phyloP scores from a whole-genome alignment of 176 grass and related monocot genomes.

The Cenchrus fungigraminus region DNA sequence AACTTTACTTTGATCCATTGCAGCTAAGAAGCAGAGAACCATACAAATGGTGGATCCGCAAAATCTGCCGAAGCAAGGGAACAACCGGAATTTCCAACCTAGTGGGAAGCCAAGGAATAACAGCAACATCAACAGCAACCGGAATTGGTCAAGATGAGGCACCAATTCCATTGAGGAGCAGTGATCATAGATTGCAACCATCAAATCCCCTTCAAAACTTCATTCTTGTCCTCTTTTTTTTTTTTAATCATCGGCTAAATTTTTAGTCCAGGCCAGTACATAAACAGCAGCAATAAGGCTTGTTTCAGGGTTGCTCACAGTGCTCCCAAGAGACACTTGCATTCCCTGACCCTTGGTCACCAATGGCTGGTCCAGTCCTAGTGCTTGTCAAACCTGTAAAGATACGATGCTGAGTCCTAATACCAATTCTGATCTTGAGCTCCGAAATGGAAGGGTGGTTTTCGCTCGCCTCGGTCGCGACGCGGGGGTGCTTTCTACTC shows the following conservation, averaged over 20 bases:
- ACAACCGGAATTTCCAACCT: slow-evolving; percentile 45
- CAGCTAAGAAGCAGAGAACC: slow-evolving; percentile 76
- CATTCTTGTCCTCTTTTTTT: background rate
- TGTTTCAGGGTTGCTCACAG: slow-evolving; percentile 16
- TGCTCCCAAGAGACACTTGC: background rate
- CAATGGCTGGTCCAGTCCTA: slow-evolving; percentile 26
- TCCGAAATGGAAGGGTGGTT: background rate
- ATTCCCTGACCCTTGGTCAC: slow-evolving; percentile 8
- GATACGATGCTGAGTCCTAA: slow-evolving; percentile 33
- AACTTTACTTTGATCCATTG: slow-evolving; percentile 13
- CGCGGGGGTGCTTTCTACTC: slow-evolving; percentile 6
- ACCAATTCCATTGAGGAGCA: background rate
- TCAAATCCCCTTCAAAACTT: slow-evolving; percentile 1
- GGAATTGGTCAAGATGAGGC: slow-evolving; percentile 56
- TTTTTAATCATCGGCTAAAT: background rate
- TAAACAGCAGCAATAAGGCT: slow-evolving; percentile 47
- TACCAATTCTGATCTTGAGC: slow-evolving; percentile 40
- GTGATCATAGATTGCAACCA: slow-evolving; percentile 15
- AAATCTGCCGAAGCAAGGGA: slow-evolving; percentile 58
- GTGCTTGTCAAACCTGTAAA: slow-evolving; percentile 52
- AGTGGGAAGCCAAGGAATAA: slow-evolving; percentile 51
- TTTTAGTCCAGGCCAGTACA: slow-evolving; percentile 45
- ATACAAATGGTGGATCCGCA: slow-evolving; percentile 71
- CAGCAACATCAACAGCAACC: slow-evolving; percentile 34
- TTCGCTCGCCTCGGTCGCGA: slow-evolving; percentile 27